phyloP scores from a whole-genome alignment of 768 basidiomycete species.

The Agaricus subrufescens region DNA sequence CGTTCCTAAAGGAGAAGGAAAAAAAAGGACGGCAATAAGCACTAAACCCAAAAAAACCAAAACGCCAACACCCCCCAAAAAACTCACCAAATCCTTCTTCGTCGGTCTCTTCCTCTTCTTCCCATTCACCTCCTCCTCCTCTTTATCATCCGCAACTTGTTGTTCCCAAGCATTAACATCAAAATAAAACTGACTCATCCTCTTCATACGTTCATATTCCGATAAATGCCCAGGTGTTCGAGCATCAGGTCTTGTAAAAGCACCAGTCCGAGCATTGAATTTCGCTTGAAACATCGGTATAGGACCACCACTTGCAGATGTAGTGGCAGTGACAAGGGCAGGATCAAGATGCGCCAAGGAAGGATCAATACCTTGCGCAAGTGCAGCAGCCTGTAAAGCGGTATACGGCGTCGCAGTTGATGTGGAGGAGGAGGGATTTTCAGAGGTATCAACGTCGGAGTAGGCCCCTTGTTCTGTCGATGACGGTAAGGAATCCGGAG shows the following conservation, averaged over 20 bases:
- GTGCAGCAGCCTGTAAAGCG: slow-evolving; percentile 64
- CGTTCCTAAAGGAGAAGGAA: slow-evolving; percentile 44
- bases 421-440: slow-evolving; percentile 18
- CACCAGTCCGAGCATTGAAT: slow-evolving; percentile 80
- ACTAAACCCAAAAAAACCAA: neutral
- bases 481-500: neutral
- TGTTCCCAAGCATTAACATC: slow-evolving; percentile 79
- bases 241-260: slow-evolving; percentile 61
- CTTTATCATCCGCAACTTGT: slow-evolving; percentile 49
- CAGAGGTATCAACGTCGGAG: neutral
- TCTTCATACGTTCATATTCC: slow-evolving; percentile 75
- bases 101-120: slow-evolving; percentile 76
- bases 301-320: slow-evolving; percentile 23
- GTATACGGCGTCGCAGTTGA: slow-evolving; percentile 26
- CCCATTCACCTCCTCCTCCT: slow-evolving; percentile 44
- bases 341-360: slow-evolving; percentile 79
- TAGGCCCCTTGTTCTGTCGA: neutral
- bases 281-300: slow-evolving; percentile 57
- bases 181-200: slow-evolving; percentile 88
- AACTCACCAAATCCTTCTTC: slow-evolving; percentile 82
- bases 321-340: slow-evolving; percentile 40
- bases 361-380: slow-evolving; percentile 81
- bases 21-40: neutral
- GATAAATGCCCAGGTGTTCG: slow-evolving; percentile 74
- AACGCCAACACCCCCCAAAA: too few species aligned